Base-by-base conservation (phyloP, 345 rosid genomes). In the Limnanthes douglasii region DNA sequence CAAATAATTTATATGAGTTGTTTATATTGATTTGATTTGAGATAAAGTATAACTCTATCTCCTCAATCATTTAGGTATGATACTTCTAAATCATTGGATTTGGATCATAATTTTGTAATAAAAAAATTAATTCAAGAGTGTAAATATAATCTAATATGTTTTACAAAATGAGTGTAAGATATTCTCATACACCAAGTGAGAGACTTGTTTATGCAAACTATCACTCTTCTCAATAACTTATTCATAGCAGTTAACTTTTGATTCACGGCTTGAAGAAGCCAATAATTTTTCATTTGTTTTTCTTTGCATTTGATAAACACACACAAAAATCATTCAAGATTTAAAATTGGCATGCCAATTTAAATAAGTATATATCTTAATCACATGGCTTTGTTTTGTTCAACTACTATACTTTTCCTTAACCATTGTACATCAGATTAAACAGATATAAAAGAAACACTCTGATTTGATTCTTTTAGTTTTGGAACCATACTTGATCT, bases 401-500 rank as follows among this genome's bases (percentile, higher is more conserved):
- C n/a, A n/a, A n/a, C n/a, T n/a, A n/a, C n/a, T n/a, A n/a, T n/a
- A n/a, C n/a, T n/a, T n/a, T n/a, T n/a, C n/a, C n/a, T n/a, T n/a
- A n/a, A n/a, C n/a, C n/a, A n/a, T n/a, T n/a, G n/a, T n/a, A n/a
- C n/a, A n/a, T n/a, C n/a, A n/a, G n/a, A n/a, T n/a, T n/a, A n/a
- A n/a, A n/a, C n/a, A 49, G 51, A 11, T 48, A 43, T 3, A 6
- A 43, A 11, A 11, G 37, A 5, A 48, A 23, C 8, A 12, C 6
- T 2, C 37, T 31, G 20, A 36, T 18, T 10, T 25, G 11, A 15
- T 46, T 77, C 99, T 96, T 85, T 67, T 94, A 88, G 43, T 92
- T 92, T 33, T 92, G 99, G 46, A 92, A 92, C 99, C 99, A 92
- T 48, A 92, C 96, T 73, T 92, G 86, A 92, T 92, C 75, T 92